Evolutionary conservation across 768 basidiomycete species (phyloP), one percentile per base, ranked within the genome.

Genomic region (Auricularia heimuer): DNA sequence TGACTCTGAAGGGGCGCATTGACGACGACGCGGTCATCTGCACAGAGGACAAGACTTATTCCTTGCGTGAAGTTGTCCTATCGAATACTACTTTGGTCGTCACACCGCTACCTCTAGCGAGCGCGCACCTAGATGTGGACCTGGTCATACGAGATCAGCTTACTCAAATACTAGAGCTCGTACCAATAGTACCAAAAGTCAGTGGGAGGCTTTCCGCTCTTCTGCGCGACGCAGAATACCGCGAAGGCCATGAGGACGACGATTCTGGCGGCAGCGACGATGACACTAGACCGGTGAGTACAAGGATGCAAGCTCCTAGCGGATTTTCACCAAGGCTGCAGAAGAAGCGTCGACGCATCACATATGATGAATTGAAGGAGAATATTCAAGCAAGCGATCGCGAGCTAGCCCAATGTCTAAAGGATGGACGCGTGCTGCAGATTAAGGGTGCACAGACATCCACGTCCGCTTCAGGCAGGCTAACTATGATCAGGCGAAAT

Each of bases 1-100:
- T 94, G 63, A 80, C 81, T 34, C 88, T 98, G 76, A 95, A 94
- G 73, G 96, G 95, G 6, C 78, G 85, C 54, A 74, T 84, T 1
- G 81, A 82, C 35, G 94, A 98, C 69, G 89, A 95, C 69, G 96
- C 95, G 0, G 94, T 97, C 0, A 77, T 96, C 8, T 98, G 96
- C 73, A 96, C 94, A 0, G 69, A 79, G 0, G 81, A 87, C 65
- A 85, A 83, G 72, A 98, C 96, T 0, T 99, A 89, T 72, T 71
- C 83, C 2, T 77, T 98, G 34, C 87, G 95, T 64, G 89, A 94
- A 0, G 87, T 98, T n/a, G 81, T 82, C 8, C 78, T 97, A 60
- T 97, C 94, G 18, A 98, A 98, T 74, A 88, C 93, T 0, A 76
- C 95, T 39, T 78, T 94, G 12, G 82, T 98, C 54, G 79, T 90